Conservation (phyloP, 345 rosid species). For the Excoecaria cochinchinensis region DNA sequence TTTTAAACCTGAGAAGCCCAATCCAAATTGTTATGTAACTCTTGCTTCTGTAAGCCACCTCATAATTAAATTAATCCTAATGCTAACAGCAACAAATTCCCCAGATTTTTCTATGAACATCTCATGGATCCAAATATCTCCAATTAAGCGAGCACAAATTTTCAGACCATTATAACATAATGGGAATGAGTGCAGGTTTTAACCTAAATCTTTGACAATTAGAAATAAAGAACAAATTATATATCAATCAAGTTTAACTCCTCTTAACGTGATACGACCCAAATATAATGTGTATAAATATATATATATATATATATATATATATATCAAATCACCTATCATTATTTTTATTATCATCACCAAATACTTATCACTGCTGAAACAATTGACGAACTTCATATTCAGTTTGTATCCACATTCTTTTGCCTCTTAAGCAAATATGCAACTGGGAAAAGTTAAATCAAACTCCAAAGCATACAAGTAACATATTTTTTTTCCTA, state of each 20-base stretch:
- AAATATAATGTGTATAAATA: too few relatives aligned
- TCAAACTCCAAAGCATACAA: too few relatives aligned
- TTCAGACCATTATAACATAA: background rate
- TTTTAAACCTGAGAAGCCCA: too few relatives aligned
- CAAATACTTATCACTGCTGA: background rate
- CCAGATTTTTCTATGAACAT: too few relatives aligned
- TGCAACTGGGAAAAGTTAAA: too few relatives aligned
- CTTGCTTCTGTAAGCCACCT: too few relatives aligned
- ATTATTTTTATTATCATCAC: too few relatives aligned
- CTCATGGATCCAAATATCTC: background rate
- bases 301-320: background rate
- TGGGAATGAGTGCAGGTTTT: background rate
- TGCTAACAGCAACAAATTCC: too few relatives aligned
- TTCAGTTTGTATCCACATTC: background rate
- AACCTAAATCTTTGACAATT: background rate
- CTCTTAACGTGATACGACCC: background rate
- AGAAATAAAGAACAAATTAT: background rate
- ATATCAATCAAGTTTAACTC: background rate
- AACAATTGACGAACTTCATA: background rate
- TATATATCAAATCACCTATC: background rate
- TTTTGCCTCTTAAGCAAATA: too few relatives aligned
- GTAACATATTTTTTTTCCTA: too few relatives aligned
- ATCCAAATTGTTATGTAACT: too few relatives aligned
- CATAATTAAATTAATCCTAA: too few relatives aligned
- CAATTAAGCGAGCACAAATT: background rate